Conservation (phyloP, 805 yeast genomes). For the Sungouiozyma intestinalis region DNA sequence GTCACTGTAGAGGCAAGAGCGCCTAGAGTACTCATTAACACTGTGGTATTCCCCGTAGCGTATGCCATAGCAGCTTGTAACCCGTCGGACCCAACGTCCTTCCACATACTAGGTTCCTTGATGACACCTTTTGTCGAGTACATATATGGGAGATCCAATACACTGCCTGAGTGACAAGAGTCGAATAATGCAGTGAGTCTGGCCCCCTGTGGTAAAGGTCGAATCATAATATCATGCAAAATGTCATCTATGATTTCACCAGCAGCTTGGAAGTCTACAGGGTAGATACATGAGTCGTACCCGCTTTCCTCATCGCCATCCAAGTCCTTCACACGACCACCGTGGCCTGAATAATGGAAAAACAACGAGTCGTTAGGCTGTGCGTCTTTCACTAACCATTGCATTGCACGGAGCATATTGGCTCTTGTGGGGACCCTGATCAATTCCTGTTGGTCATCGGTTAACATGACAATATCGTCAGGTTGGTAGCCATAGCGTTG, state of each 20-base stretch:
- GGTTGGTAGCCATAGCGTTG: constrained; percentile 37
- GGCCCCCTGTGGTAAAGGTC: constrained; percentile 59
- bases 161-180: constrained; percentile 82
- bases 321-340: constrained; percentile 59
- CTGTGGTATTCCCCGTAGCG: constrained; percentile 43
- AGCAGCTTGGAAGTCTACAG: constrained; percentile 54
- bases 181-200: constrained; percentile 73
- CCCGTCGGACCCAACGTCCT: constrained; percentile 63
- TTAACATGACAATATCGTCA: constrained; percentile 49
- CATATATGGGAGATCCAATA: constrained; percentile 65
- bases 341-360: constrained; percentile 83
- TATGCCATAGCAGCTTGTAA: constrained; percentile 49
- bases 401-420: constrained; percentile 70
- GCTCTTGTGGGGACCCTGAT: constrained; percentile 50
- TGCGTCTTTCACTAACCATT: constrained; percentile 69
- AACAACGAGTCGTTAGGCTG: constrained; percentile 67
- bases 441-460: constrained; percentile 43
- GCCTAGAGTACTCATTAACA: constrained; percentile 35
- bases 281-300: constrained; percentile 61
- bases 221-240: constrained; percentile 62
- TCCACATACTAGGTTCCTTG: constrained; percentile 70
- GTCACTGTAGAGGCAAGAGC: constrained; percentile 35
- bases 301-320: constrained; percentile 74
- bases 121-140: constrained; percentile 77
- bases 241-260: constrained; percentile 70